Evolutionary conservation across 495 filamentous ascomycete genomes (phyloP), one percentile per base, ranked within the genome.

Genomic region (Friedmanniomyces endolithicus): DNA sequence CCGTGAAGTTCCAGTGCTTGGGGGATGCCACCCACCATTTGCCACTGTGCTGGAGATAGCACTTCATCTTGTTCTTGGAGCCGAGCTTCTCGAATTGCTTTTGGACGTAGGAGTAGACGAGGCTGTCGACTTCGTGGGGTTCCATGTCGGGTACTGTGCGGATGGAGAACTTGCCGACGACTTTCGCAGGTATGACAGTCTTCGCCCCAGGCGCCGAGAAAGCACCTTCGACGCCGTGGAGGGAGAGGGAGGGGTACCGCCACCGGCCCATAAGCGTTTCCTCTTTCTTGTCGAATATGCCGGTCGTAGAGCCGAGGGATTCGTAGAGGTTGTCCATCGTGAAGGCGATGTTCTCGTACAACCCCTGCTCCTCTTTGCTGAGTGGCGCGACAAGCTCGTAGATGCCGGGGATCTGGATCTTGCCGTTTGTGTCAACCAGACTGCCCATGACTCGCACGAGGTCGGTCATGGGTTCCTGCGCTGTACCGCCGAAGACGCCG

Each of bases 11-110:
- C 89, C 90, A 95, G 76, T 97, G 92, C 67, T 92, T 90, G 12
- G 92, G 94, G 63, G 81, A 86, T 20, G 94, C 86, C 24, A 94
- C 89, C 92, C 92, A 99, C 92, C 92, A 99, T 67, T 94, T 95
- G 31, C 92, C 92, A 50, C 81, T 80, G 71, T 99, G 94, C 68
- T 86, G 79, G 17, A 90, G 76, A 58, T 74, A 80, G 20, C 86
- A 81, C 61, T 87, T 86, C 64, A 94, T 68, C 22, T 73, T 88
- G 72, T 99, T 99, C 74, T 99, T 97, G 69, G 83, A 88, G 52
- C 77, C 77, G 37, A 96, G 77, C 69, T 86, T 87, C 56, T 84
- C 79, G 66, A 94, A 96, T 48, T 81, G 80, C 23, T 81, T 74
- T 61, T 87, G 75, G 57, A 97, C 75, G 67, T 92, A 77, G 65